Conservation (phyloP, 1,284 basidiomycete species). For the Ustilago bromivora region DNA sequence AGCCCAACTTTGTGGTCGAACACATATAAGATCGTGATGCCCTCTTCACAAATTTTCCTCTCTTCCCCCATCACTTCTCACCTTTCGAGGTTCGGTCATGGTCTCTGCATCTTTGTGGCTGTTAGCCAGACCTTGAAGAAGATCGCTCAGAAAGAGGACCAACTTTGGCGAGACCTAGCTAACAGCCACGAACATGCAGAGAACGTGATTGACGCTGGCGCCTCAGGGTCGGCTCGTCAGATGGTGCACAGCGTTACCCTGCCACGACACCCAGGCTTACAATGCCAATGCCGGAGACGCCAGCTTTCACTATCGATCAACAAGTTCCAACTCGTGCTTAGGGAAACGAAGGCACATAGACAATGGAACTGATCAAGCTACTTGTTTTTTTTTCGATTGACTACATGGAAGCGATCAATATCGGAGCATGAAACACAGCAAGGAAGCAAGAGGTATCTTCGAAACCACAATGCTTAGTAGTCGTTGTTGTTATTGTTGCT, state of each 20-base stretch:
- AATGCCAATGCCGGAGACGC: background rate
- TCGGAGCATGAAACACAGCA: background rate
- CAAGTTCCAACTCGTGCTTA: background rate
- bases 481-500: conserved; percentile 25
- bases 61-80: background rate
- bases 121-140: no score
- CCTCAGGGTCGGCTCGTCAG: no score
- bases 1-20: background rate
- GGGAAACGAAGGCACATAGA: background rate
- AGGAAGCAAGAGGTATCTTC: background rate
- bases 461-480: background rate
- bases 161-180: background rate
- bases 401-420: conserved; percentile 5
- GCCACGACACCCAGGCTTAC: no score
- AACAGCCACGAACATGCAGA: background rate
- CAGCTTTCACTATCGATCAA: background rate
- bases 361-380: background rate
- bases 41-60: background rate
- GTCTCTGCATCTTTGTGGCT: background rate
- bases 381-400: background rate
- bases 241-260: no score
- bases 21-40: background rate
- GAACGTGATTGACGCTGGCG: background rate
- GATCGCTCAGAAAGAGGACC: background rate
- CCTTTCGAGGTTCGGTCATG: background rate